Conservation (phyloP, 257 asterid species). For the Echium plantagineum region DNA sequence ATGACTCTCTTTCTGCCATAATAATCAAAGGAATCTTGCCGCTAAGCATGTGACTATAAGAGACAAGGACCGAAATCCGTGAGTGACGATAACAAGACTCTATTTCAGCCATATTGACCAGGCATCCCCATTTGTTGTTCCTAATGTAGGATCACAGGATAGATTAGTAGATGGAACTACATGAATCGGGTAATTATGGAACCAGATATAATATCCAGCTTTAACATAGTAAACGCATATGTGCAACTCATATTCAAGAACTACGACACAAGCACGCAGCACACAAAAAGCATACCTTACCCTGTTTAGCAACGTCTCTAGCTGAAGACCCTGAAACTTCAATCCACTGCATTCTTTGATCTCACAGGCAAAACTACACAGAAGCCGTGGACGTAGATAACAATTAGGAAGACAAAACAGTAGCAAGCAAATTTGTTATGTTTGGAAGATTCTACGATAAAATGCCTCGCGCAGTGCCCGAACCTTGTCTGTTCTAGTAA, state of each 20-base stretch:
- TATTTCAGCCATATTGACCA: no score
- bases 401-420: slow-evolving; percentile 81
- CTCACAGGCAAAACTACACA: slow-evolving; percentile 88
- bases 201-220: no score
- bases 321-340: slow-evolving; percentile 95
- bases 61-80: no score
- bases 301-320: slow-evolving; percentile 81
- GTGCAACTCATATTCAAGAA: slow-evolving; percentile 1
- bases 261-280: neutral
- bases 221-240: neutral
- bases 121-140: no score
- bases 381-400: slow-evolving; percentile 81
- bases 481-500: no score
- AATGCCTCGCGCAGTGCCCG: slow-evolving; percentile 82
- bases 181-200: no score
- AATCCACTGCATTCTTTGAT: slow-evolving; percentile 82
- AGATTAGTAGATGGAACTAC: no score
- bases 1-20: no score
- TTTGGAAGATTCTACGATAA: slow-evolving; percentile 87
- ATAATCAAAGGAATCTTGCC: no score
- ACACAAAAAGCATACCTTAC: slow-evolving; percentile 38
- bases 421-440: slow-evolving; percentile 74
- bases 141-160: no score
- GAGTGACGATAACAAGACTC: no score
- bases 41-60: no score